Conservation (phyloP, 345 rosid species). For the Lumnitzera racemosa region DNA sequence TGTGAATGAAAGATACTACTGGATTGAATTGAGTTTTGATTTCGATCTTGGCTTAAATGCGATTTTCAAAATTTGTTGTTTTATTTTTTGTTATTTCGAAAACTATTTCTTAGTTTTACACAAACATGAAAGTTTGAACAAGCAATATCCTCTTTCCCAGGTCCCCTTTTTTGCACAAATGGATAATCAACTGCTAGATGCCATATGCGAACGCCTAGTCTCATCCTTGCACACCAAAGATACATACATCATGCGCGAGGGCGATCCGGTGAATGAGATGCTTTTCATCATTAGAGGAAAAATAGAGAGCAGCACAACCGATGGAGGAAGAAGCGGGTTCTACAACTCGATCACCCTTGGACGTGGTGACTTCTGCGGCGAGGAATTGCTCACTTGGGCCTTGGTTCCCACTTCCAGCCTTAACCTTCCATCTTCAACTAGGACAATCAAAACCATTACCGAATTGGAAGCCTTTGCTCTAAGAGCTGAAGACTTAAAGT, state of each 20-base stretch:
- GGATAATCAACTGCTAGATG: constrained; percentile 82
- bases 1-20: no score
- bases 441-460: constrained; percentile 50
- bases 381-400: constrained; percentile 87
- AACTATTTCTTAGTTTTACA: no score
- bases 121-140: neutral
- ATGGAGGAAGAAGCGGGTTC: constrained; percentile 76
- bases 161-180: constrained; percentile 85
- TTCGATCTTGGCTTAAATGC: no score
- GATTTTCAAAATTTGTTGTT: no score
- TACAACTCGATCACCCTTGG: constrained; percentile 67
- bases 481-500: constrained; percentile 63
- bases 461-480: constrained; percentile 84
- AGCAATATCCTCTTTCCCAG: constrained; percentile 19
- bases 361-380: constrained; percentile 82
- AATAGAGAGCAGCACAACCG: constrained; percentile 80
- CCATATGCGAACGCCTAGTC: constrained; percentile 76
- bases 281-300: constrained; percentile 83
- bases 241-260: constrained; percentile 56
- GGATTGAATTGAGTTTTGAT: no score
- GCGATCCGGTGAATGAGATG: constrained; percentile 88
- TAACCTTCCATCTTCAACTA: constrained; percentile 64
- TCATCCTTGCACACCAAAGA: constrained; percentile 65
- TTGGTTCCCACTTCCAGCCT: constrained; percentile 35
- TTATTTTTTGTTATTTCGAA: no score